Base-by-base conservation (phyloP, 495 filamentous ascomycete species). In the Annulohypoxylon moriforme region DNA sequence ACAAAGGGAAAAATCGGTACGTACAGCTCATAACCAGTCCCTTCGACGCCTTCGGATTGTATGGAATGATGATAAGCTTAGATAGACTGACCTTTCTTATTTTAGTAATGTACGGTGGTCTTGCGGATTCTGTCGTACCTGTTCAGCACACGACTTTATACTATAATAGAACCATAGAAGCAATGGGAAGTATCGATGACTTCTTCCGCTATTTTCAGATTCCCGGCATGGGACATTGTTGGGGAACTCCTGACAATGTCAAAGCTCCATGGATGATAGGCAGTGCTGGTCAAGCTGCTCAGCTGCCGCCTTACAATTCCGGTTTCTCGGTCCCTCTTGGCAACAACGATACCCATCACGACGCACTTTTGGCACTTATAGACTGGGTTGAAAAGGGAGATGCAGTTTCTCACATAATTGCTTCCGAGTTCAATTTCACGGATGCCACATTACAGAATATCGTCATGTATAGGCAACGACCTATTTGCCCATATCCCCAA, bases 21-120 rank as follows among this genome's bases (percentile, higher is more conserved):
- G 70, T 68, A 46, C 22, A 57, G 22, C 9, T 10, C 42, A 49
- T 10, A 25, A 24, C 6, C 1, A 14, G 4, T 3, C 11, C 13
- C 11, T 14, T 40, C 36, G 0, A 4, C 13, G 27, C 27, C 2
- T 29, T 29, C 27, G 6, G 27, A 29, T 29, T 6, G 27, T 0
- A 14, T 4, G 4, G 2, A 3, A 40, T 40, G 11, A 4, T 14
- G 36, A 9, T 11, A 40, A 40, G 10, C 27, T 56, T 3, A 56
- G 0, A 13, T 3, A 11, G 0, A 27, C 63, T 66, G 5, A 66
- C 40, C 24, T 42, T 2, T 18, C 78, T 75, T 27, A 83, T 84
- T 66, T 58, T 83, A 33, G 75, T 90, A 44, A 74, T 85, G 62
- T 90, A 89, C 61, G 87, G 88, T 53, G 88, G 88, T 0, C 60